Evolutionary conservation across 345 rosid species (phyloP).

Genomic region (Lenwebbia sp.): DNA sequence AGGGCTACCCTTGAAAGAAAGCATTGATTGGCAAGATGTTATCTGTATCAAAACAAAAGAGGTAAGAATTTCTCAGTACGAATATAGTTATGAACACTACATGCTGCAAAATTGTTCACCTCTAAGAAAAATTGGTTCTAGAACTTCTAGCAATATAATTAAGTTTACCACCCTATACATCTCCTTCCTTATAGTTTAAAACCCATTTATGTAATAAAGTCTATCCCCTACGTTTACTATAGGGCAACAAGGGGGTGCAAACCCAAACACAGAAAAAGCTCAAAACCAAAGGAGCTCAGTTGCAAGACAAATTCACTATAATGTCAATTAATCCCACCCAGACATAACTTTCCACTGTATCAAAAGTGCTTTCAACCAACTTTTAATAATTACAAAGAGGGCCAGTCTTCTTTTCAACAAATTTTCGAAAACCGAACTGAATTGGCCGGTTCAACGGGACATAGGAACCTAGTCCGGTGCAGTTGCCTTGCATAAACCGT

Average conservation of each 20-base stretch:
- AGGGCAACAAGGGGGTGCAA: neutral
- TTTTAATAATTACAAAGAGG: neutral
- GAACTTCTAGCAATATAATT: neutral
- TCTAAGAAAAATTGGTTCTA: neutral
- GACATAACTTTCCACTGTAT: neutral
- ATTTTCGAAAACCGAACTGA: neutral
- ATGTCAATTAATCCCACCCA: neutral
- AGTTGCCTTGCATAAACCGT: neutral
- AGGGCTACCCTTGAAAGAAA: slow-evolving; percentile 98
- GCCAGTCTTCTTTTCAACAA: neutral
- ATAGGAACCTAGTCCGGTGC: neutral
- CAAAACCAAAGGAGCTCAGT: neutral
- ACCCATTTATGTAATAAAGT: too few species aligned
- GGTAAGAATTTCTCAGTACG: slow-evolving; percentile 2
- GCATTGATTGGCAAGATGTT: slow-evolving; percentile 63
- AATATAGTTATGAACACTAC: neutral
- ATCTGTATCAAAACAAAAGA: slow-evolving; percentile 35
- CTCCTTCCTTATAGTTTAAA: neutral
- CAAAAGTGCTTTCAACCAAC: neutral
- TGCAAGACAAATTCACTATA: neutral
- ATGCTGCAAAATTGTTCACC: neutral
- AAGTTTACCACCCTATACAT: neutral
- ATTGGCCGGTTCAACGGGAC: neutral
- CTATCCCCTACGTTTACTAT: too few species aligned
- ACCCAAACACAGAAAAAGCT: neutral